Base-by-base conservation (phyloP, 1,139 yeast species). In the Taiozyma sp. region DNA sequence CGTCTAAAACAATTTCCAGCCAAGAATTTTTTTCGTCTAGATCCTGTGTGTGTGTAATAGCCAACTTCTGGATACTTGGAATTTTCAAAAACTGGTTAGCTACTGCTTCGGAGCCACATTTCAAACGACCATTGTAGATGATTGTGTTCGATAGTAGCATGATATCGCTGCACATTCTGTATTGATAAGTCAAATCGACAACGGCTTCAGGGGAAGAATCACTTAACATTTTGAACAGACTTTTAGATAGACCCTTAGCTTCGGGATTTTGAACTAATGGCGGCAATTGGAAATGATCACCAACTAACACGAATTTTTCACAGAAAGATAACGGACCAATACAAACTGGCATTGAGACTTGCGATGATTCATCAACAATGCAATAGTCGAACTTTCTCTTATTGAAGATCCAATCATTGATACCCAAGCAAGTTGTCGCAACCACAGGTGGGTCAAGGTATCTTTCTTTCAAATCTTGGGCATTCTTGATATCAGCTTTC, bases 361-460 rank as follows among this genome's bases (percentile, higher is more conserved):
- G 99, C 0, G 98, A 91, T 0, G 99, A 98, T 65, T 93, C 99
- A 66, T 93, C 99, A 45, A 95, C 80, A 45, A 93, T 92, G 64
- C 98, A 95, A 65, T 88, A 92, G 64, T 93, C 99, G 68, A 93
- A 93, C 23, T 72, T 75, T 34, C 80, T 70, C 47, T 87, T 71
- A 38, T 61, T 61, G 49, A 68, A 80, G 23, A 83, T 69, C 65
- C 83, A 73, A 62, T 86, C 93, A 40, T 74, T 78, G 30, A 90
- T 79, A 0, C 96, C 93, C 44, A 93, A 71, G 62, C 97, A 89
- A 0, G 99, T 93, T 1, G 92, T 79, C 0, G 97, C 99, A 1
- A 93, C 95, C 4, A 93, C 85, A 22, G 79, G 80, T 0, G 95
- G 84, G 2, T 73, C 71, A 59, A 81, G 65, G 55, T 84, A 82